Base-by-base conservation (phyloP, 768 basidiomycete genomes). In the Lactifluus piperatus region DNA sequence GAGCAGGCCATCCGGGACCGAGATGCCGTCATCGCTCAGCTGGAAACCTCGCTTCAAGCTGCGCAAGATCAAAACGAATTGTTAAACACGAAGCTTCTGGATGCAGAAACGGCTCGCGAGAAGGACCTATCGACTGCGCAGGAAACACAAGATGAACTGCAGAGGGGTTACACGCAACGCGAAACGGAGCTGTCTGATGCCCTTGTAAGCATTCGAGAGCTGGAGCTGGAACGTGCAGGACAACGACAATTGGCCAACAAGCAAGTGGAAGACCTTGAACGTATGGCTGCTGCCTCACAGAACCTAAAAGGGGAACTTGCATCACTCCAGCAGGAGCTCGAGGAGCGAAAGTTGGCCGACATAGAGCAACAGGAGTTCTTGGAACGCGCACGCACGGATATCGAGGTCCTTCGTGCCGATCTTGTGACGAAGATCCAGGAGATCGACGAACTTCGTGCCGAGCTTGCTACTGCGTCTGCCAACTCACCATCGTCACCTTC, bases 331-430 rank as follows among this genome's bases (percentile, higher is more conserved):
- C 72, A 73, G 27, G 82, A 85, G 57, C 66, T 88, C 29, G 76
- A 79, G 6, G 80, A 81, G 44, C 71, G 69, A 43, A 69, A 71
- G 60, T 71, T 66, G 44, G 73, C 73, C 47, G 71, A 83, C 72
- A 79, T 81, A 4, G 88, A 91, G 70, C 81, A 83, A 51, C 76
- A 77, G 36, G 81, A 79, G 37, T 79, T 87, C 70, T 74, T 91
- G 58, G 74, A 78, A 55, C 78, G 79, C 56, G 82, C 84, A 5
- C 81, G 83, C 60, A 78, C 79, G 56, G 91, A 91, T 66, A 77
- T 88, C 57, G 89, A 91, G 72, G 60, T 71, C n/a, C 77, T 90
- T 34, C 82, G 82, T 20, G 71, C 75, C 52, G 86, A 91, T 62
- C 70, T 89, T 30, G 69, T 69, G 44, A 73, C 75, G 54, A 84